These are phyloP conservation scores for Tolypocladium capitatum DNA, from an alignment of 2,329 filamentous ascomycete genomes.

Conservation along the genomic window DNA sequence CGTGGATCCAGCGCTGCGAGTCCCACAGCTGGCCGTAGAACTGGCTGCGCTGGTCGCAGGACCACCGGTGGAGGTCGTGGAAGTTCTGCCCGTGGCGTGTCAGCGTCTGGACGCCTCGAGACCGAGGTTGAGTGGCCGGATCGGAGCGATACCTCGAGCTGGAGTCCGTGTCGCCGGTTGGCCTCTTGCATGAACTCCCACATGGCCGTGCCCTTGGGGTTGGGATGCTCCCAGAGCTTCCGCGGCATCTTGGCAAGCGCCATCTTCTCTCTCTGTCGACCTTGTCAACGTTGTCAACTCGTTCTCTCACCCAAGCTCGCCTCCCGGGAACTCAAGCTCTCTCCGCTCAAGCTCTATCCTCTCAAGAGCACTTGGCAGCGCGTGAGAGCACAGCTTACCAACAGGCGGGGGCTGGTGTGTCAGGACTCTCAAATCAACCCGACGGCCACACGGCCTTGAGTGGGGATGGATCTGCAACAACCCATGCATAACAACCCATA, in stretches of 20 bases:
- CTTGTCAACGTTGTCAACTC: not conserved
- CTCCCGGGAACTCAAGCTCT: not conserved
- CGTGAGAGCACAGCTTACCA: not conserved
- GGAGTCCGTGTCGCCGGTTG: slow-evolving; percentile 42
- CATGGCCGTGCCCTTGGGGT: slow-evolving; percentile 49
- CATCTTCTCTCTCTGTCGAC: slow-evolving; percentile 9
- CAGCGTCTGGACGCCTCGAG: not conserved
- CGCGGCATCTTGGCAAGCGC: slow-evolving; percentile 28
- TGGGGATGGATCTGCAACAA: too few species aligned
- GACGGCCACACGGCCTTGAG: too few species aligned
- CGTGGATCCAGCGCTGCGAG: slow-evolving; percentile 46
- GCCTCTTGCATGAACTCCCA: slow-evolving; percentile 52
- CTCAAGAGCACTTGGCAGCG: too few species aligned
- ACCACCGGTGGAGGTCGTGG: slow-evolving; percentile 57
- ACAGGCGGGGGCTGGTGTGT: not conserved
- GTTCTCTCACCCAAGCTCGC: too few species aligned
- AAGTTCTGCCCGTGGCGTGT: slow-evolving; percentile 37
- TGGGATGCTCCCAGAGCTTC: slow-evolving; percentile 56
- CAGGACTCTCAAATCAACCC: too few species aligned
- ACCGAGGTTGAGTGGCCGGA: too few species aligned
- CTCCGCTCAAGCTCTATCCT: too few species aligned
- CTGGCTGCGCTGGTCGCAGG: slow-evolving; percentile 42
- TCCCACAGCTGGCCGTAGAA: slow-evolving; percentile 57
- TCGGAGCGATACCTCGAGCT: slow-evolving; percentile 42
- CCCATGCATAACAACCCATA: not conserved